These are phyloP conservation scores for Globisporangium polare DNA, from an alignment of 352 stramenopile genomes.

Conservation along the genomic window DNA sequence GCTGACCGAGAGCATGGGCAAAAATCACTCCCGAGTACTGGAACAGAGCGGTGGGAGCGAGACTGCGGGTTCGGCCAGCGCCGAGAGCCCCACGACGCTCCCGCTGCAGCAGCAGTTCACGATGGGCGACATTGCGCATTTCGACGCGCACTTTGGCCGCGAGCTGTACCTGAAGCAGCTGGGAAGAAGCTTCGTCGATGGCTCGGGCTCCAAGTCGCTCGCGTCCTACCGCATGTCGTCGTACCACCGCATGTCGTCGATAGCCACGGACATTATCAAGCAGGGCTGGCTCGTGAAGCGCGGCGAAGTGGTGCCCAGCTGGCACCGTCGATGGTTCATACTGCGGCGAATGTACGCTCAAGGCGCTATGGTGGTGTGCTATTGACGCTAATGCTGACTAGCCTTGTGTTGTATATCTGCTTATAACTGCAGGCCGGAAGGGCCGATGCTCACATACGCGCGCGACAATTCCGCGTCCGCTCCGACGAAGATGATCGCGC, in stretches of 20 bases:
- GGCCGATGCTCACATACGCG: constrained; percentile 73
- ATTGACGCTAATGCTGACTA: not conserved
- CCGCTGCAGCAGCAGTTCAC: constrained; percentile 41
- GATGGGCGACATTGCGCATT: constrained; percentile 58
- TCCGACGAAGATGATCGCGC: constrained; percentile 61
- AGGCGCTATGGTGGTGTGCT: not conserved
- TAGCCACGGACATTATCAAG: constrained; percentile 35
- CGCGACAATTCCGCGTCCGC: constrained; percentile 55
- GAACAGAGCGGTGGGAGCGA: constrained; percentile 19
- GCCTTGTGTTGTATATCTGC: not conserved
- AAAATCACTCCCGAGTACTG: constrained; percentile 18
- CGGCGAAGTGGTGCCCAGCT: constrained; percentile 70
- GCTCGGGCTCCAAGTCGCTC: constrained; percentile 55
- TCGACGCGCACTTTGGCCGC: constrained; percentile 67
- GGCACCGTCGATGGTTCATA: constrained; percentile 80
- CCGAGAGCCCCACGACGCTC: constrained; percentile 16
- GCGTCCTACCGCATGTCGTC: constrained; percentile 67
- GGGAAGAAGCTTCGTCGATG: constrained; percentile 52
- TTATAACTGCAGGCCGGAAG: constrained; percentile 38
- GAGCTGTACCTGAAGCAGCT: constrained; percentile 69
- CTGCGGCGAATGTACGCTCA: constrained; percentile 55
- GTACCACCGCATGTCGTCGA: constrained; percentile 53
- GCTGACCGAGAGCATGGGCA: constrained; percentile 45
- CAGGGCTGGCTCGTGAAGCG: constrained; percentile 82
- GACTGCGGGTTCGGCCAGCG: not conserved